These are phyloP conservation scores for Sambucus nigra DNA, from an alignment of 129 eudicot genomes.

Conservation along the genomic window DNA sequence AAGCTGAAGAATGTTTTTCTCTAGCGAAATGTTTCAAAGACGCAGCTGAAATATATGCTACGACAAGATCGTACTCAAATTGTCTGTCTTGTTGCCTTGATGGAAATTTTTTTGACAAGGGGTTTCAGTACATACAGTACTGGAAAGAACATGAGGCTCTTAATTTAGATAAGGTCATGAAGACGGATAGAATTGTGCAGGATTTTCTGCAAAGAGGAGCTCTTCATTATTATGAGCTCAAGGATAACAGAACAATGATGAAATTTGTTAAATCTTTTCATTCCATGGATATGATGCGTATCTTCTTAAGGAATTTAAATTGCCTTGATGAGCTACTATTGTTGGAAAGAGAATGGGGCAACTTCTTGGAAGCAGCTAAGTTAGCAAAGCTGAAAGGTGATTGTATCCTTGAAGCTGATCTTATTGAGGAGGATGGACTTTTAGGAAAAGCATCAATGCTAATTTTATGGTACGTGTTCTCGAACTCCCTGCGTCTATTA, in stretches of 20 bases:
- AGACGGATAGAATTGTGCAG: background rate
- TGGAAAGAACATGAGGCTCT: slow-evolving; percentile 24
- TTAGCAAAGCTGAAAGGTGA: slow-evolving; percentile 42
- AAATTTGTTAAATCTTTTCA: slow-evolving; percentile 41
- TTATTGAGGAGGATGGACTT: slow-evolving; percentile 32
- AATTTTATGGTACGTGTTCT: slow-evolving; percentile 37
- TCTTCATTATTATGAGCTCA: slow-evolving; percentile 16
- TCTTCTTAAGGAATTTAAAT: slow-evolving; percentile 19
- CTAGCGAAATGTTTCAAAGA: slow-evolving; percentile 31
- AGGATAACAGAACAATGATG: slow-evolving; percentile 31
- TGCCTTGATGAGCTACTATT: slow-evolving; percentile 43
- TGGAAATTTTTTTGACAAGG: slow-evolving; percentile 48
- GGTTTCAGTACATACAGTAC: slow-evolving; percentile 41
- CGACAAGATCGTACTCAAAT: slow-evolving; percentile 28
- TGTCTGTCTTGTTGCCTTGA: slow-evolving; percentile 43
- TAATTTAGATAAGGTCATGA: background rate
- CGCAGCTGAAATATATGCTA: slow-evolving; percentile 46
- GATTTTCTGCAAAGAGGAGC: slow-evolving; percentile 40
- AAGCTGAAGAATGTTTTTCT: slow-evolving; percentile 58
- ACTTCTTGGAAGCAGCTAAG: slow-evolving; percentile 43
- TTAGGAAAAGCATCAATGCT: slow-evolving; percentile 30
- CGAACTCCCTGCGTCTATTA: slow-evolving; percentile 1
- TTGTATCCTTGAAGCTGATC: slow-evolving; percentile 40
- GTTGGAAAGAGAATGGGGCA: slow-evolving; percentile 50
- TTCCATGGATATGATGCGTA: slow-evolving; percentile 23